Evolutionary conservation across 1,284 basidiomycete genomes (phyloP), one percentile per base, ranked within the genome.

Genomic region (Tremellales sp.): DNA sequence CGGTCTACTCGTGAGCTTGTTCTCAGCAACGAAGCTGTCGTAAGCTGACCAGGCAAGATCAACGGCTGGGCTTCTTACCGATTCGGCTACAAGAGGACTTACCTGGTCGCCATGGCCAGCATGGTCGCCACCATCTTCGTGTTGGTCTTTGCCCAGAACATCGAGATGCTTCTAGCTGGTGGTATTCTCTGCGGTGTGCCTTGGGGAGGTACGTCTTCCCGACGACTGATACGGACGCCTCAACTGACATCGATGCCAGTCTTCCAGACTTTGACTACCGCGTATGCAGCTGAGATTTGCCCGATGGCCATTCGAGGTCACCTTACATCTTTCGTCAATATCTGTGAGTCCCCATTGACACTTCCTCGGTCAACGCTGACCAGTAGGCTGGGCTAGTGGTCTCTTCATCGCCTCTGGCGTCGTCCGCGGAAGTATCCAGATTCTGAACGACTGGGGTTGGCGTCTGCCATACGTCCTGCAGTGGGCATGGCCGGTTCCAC

Each of bases 271-370:
- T 60, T 78, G 2, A 76, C 75, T 7, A 76, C 74, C 7, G 64
- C 76, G 0, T 80, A 78, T 52, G 78, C 79, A 15, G 71, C 74
- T 29, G 78, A 80, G 44, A 70, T 80, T 27, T 74, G 72, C 26
- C 78, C 78, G 2, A 75, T 75, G 37, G 65, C 67, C 11, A 66
- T 79, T 1, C 75, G 79, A 27, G 71, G 67, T 17, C 76, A 76
- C 61, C 64, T 79, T 13, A 78, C 77, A 25, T 72, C 76, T 40
- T 78, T 74, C 46, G 68, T 49, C 73, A 56, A 53, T 70, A 27
- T 33, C 24, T n/a, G 23, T 15, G 73, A 44, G 58, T 75, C 24
- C 36, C 59, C 48, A 54, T 75, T 52, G 53, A 61, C 13, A 56
- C 65, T 1, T 70, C 68, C 37, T 53, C 72, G n/a, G 52, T 72